Percentiles rank a stretch among this genome's conserved stretches.
Conservation (phyloP, 2,329 filamentous ascomycete species). For the Fusarium euwallaceae region DNA sequence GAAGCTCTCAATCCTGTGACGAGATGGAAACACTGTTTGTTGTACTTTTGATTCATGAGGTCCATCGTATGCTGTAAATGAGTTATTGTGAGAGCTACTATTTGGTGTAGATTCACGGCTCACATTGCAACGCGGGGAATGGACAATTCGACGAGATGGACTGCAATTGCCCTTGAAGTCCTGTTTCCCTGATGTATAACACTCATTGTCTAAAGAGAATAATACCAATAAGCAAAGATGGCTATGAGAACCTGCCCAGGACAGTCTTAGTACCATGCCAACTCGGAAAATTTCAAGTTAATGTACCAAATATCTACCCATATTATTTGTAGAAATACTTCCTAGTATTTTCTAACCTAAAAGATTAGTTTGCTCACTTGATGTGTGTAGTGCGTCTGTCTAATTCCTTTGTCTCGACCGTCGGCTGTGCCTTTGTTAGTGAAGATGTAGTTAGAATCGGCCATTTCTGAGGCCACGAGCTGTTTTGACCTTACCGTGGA, state of each 20-base stretch:
- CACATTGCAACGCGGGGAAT: background rate
- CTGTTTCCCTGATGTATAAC: background rate
- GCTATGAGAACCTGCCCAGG: background rate
- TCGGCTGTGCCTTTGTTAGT: too few relatives aligned
- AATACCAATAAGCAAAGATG: background rate
- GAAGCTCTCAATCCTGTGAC: fast-evolving
- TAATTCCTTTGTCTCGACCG: background rate
- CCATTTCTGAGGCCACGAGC: background rate
- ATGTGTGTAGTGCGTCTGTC: background rate
- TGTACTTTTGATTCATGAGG: background rate
- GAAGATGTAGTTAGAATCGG: too few relatives aligned
- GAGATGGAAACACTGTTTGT: too few relatives aligned
- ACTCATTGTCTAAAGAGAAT: background rate
- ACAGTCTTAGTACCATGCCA: background rate
- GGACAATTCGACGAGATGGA: background rate
- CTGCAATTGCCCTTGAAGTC: background rate
- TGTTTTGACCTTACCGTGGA: background rate
- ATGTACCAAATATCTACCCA: background rate
- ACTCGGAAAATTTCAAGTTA: background rate
- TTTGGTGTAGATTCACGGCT: background rate
- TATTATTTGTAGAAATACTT: background rate
- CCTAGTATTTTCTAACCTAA: background rate
- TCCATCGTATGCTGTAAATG: background rate
- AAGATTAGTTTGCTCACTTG: background rate
- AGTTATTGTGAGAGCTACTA: too few relatives aligned